Evolutionary conservation across 2,329 filamentous ascomycete species (phyloP).

Genomic region (Fusarium miscanthi): DNA sequence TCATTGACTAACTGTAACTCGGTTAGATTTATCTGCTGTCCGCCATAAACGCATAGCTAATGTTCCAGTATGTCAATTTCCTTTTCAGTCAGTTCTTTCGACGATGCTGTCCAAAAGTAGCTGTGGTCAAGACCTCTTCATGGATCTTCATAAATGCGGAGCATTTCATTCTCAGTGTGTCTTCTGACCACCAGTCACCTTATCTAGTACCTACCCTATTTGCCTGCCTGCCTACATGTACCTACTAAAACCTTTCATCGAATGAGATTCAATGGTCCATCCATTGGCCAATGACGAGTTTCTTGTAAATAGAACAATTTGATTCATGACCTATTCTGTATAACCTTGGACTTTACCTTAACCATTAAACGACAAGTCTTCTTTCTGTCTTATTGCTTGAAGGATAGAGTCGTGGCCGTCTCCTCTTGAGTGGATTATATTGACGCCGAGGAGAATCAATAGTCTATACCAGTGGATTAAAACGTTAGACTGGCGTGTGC

Average conservation of each 20-base stretch:
- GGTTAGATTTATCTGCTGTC: constrained; percentile 5
- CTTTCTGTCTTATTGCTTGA: not conserved
- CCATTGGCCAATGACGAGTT: not conserved
- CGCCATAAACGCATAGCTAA: not conserved
- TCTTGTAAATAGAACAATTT: not conserved
- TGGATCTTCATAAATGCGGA: not conserved
- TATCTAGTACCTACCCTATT: not conserved
- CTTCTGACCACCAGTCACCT: not conserved
- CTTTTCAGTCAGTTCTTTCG: not conserved
- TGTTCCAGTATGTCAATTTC: not conserved
- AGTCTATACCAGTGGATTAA: not conserved
- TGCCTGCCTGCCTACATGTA: not conserved
- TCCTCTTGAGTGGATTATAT: constrained; percentile 10
- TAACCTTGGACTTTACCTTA: not conserved
- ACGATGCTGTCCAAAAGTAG: not conserved
- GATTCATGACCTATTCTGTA: not conserved
- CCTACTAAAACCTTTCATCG: not conserved
- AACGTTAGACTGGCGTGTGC: not conserved
- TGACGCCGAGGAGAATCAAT: not conserved
- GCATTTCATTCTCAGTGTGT: not conserved
- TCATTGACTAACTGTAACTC: constrained; percentile 14
- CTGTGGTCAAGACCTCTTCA: not conserved
- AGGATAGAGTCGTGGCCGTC: not conserved
- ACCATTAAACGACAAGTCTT: not conserved
- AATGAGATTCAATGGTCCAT: not conserved